phyloP scores from a whole-genome alignment of 352 stramenopile genomes.

The Phytophthora pini region DNA sequence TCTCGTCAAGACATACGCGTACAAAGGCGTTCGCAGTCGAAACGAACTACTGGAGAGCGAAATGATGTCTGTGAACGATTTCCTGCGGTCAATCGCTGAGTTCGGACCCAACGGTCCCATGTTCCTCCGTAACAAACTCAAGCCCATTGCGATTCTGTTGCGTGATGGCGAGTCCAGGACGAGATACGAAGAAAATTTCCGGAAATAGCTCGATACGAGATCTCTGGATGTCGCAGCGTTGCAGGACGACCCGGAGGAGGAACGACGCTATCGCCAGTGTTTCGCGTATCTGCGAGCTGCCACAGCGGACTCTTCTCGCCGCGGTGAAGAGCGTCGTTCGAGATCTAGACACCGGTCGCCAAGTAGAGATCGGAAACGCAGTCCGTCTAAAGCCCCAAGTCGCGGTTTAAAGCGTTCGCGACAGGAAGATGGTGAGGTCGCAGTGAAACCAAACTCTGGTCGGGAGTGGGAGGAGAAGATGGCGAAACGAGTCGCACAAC shows the following conservation, averaged over 20 bases:
- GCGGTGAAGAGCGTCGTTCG: neutral
- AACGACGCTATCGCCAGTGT: constrained; percentile 8
- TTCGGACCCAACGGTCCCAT: neutral
- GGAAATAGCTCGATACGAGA: neutral
- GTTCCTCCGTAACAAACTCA: neutral
- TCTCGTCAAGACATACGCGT: no score
- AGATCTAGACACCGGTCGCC: neutral
- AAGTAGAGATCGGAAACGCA: neutral
- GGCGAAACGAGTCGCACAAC: neutral
- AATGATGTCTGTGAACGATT: neutral
- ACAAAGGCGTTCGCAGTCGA: neutral
- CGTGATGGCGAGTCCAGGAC: neutral
- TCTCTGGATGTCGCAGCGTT: neutral
- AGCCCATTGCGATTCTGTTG: constrained; percentile 10
- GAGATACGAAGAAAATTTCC: neutral
- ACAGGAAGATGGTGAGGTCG: neutral
- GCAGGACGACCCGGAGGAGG: neutral
- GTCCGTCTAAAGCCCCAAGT: neutral
- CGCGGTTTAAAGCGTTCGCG: neutral
- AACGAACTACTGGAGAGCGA: neutral
- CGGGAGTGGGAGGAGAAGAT: neutral
- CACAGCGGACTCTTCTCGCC: neutral
- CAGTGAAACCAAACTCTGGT: neutral
- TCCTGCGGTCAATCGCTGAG: neutral
- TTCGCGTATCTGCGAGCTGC: neutral